Evolutionary conservation across 768 basidiomycete genomes (phyloP), one percentile per base, ranked within the genome.

Genomic region (Hygrocybe coccinea): DNA sequence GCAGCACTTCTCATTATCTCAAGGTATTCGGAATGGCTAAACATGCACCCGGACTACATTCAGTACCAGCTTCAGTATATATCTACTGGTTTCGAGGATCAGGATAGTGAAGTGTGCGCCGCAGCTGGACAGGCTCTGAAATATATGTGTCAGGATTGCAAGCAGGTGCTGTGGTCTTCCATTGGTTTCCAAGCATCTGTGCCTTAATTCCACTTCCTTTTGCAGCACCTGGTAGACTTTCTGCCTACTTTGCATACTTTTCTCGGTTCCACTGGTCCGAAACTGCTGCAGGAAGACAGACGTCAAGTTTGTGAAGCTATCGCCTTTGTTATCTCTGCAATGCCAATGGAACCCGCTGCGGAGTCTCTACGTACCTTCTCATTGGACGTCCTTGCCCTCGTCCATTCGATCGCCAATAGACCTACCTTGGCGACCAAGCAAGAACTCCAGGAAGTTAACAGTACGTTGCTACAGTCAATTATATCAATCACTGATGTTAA

Each of bases 21-120:
- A 3, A 84, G 97, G 15, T 99, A 99, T 70, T 94, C 94, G 17
- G 90, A 95, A 70, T 99, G 97, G 97, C 89, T 94, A 64, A 89
- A 87, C 65, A 76, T 77, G 59, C 95, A 98, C 68, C 89, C 95
- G 1, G 76, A 84, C 34, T 93, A 97, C 65, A 88, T 99, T 60
- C 77, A 79, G 33, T 82, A 82, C 69, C 90, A 93, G 67, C 75
- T 99, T 19, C 86, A 89, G 64, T 98, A 95, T 67, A 88, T 98
- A 50, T 93, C 94, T 8, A 77, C 85, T 21, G 95, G 97, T 1
- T 98, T 98, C 64, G 87, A 94, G 59, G 85, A 87, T 65, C 57
- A 77, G 2, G 89, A 92, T 66, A 52, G 69, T 1, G 91, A 97
- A 64, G 94, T 98, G 33, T 84, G 84, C 59, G 92, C 93, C 17